Conservation (phyloP, 805 yeast genomes). For the Saccharomycopsis olivae region DNA sequence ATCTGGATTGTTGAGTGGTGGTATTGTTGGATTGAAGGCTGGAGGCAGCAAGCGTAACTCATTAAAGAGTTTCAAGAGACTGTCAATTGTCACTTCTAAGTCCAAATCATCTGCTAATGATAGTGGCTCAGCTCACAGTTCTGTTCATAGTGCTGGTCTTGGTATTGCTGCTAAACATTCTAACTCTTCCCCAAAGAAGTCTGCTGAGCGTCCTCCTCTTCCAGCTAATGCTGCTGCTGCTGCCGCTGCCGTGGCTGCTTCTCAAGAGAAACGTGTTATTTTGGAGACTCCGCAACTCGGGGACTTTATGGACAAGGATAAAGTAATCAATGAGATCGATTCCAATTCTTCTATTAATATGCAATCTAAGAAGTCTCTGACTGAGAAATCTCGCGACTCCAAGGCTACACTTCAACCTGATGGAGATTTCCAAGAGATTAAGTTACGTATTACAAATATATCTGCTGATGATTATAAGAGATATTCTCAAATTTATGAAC, state of each 20-base stretch:
- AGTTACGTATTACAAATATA: constrained; percentile 12
- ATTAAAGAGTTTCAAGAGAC: constrained; percentile 1
- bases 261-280: background rate
- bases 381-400: background rate
- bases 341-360: constrained; percentile 1
- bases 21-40: constrained; percentile 8
- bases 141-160: constrained; percentile 5
- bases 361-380: background rate
- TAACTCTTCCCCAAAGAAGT: background rate
- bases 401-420: no score
- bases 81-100: background rate
- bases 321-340: constrained; percentile 3
- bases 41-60: constrained; percentile 3
- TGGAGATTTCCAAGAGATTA: no score
- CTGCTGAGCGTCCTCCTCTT: background rate
- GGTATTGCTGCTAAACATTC: constrained; percentile 5
- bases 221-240: background rate
- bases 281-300: constrained; percentile 5
- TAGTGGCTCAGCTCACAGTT: background rate
- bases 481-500: constrained; percentile 12
- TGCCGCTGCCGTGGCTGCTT: background rate
- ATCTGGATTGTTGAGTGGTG: constrained; percentile 11
- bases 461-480: constrained; percentile 15
- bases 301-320: constrained; percentile 5
- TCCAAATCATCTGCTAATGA: background rate